Base-by-base conservation (phyloP, 73 alveolate genomes). In the Paramecium primaurelia region DNA sequence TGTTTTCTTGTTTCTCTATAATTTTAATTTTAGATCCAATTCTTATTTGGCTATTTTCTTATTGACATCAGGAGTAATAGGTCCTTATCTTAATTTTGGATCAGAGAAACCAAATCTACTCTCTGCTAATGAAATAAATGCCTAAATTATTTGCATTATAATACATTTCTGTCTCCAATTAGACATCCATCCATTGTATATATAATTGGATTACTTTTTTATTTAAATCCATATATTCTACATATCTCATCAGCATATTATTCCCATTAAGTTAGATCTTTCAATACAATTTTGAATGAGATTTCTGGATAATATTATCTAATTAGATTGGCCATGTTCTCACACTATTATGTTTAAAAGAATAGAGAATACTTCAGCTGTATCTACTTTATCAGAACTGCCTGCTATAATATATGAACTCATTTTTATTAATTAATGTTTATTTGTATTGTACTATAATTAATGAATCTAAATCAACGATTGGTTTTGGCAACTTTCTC, bases 401-500 rank as follows among this genome's bases (percentile, higher is more conserved):
- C 89, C 89, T 16, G 91, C 91, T 34, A 80, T 80, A 0, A 80
- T 45, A 80, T 80, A 80, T 9, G 91, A 80, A 80, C 91, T 80
- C 91, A 80, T 40, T 80, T 54, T 54, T 6, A 54, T 54, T 54
- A 54, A 64, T 64, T 32, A 32, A 28, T 16, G 6, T 64, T 32
- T 64, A 64, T 64, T 11, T 64, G 84, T 64, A 64, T 64, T 64
- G 84, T 64, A 64, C 84, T 64, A 32, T 28, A 34, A 34, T 32
- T 32, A 32, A 64, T 64, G 77, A 64, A 32, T 64, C 47, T 64
- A 64, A 73, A 73, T 97, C 97, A 98, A 86, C 99, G 97, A 95
- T 97, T 98, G 84, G 99, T 98, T 97, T 98, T 98, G 92, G 99
- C 99, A 59, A 96, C 99, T 94, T 99, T 98, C 95, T 96, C 99